Evolutionary conservation across 192 early-diverging fungal genomes (phyloP), one percentile per base, ranked within the genome.

Genomic region (Glomus cerebriforme): DNA sequence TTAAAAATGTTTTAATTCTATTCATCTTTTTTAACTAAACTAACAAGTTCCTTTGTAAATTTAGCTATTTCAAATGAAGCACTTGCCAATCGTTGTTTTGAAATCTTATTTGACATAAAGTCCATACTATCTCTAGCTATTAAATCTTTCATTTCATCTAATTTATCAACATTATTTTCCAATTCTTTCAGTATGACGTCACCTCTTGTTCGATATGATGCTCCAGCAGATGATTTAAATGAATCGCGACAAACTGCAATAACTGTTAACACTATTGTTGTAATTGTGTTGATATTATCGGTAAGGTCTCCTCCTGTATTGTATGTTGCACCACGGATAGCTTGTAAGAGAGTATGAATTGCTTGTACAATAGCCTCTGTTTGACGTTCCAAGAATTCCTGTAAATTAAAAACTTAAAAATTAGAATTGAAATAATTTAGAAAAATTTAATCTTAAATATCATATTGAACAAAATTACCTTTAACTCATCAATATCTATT

Each of bases 31-130:
- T 82, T 78, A 32, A 85, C 81, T 73, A 96, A 86, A 69, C 87
- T 87, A 63, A 96, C 89, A 26, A 98, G 84, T 34, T 93, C 93
- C 81, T 96, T 95, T 58, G 94, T 95, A 80, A 86, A 92, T 85
- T 94, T 95, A 27, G 95, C 96, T 81, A 98, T 94, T 77, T 98
- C 95, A 85, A 95, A 95, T 58, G 91, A 85, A 1, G 92, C 93
- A 60, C 90, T 92, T 4, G 94, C 95, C 68, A 98, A 84, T 70
- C 92, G 84, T 82, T 95, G 93, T 83, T 97, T 98, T 78, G 91
- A 86, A 1, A 88, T 86, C 78, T 90, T 93, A 43, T 90, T 89
- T 63, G 85, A 82, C 24, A 86, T 80, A 22, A 88, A 83, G 59
- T 89, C 83, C 7, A 84, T 79, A 17, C 87, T 86, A 2, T 79